Base-by-base conservation (phyloP, 192 early-diverging fungal species). In the Coemansia sp. region DNA sequence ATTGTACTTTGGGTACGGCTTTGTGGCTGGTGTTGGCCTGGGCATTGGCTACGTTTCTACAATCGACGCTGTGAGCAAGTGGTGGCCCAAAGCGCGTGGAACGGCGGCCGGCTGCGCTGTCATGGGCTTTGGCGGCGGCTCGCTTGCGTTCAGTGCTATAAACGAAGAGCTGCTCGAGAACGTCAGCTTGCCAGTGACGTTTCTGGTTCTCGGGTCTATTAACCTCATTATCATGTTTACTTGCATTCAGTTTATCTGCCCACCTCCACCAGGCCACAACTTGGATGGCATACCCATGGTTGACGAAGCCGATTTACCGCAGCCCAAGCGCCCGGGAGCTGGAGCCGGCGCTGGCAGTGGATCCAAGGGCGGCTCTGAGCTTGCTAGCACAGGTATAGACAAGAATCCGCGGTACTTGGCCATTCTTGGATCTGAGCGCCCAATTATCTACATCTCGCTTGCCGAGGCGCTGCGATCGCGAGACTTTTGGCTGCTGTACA, bases 51-150 rank as follows among this genome's bases (percentile, higher is more conserved):
- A 88, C 43, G 85, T 89, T n/a, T 85, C 86, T 0, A 86, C 88
- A 2, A 83, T 88, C 46, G 85, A 83, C 18, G 79, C 83, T 1
- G 75, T 87, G 21, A 85, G 85, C 71, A 87, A 87, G 51, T 88
- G 87, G 87, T 88, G 85, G 75, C 85, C 87, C 8, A 82, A 82
- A 21, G 76, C 79, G 2, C 82, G 86, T 21, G 87, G 86, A 14
- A 73, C 85, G 4, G 86, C 86, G 7, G 82, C 85, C 28, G 86
- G 86, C 10, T 73, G 88, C 36, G 89, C 89, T 13, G 91, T 91
- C 59, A 87, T 87, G 73, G 89, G 88, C 7, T 92, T 92, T 73
- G 91, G 88, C 43, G 88, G 84, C 28, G 91, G 91, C 1, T 85
- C 86, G 18, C 86, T 91, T 58, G 86, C 88, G 13, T 87, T 87